Evolutionary conservation across 2,329 filamentous ascomycete species (phyloP).

Genomic region (Mycosphaerella sp.): DNA sequence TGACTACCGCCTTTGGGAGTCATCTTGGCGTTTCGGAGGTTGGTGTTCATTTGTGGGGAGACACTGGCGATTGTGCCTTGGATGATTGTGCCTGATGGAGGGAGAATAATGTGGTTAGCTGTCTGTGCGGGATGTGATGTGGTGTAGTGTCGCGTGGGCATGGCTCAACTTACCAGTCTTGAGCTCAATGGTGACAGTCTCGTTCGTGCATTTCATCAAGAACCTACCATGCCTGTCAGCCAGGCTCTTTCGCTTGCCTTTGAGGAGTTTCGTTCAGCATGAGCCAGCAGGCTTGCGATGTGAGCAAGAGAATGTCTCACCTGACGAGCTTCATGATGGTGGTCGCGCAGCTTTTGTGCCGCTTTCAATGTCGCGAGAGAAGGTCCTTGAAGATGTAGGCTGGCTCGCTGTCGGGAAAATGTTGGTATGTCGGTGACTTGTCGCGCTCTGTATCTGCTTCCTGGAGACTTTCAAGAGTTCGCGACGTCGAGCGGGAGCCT

Average conservation of each 20-base stretch:
- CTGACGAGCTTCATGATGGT: slow-evolving; percentile 91
- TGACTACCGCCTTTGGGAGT: slow-evolving; percentile 82
- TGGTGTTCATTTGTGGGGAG: slow-evolving; percentile 97
- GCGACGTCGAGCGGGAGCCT: too few species aligned
- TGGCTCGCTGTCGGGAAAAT: not conserved
- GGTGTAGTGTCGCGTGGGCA: not conserved
- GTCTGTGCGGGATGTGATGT: not conserved
- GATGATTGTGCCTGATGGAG: slow-evolving; percentile 72
- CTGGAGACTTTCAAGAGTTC: too few species aligned
- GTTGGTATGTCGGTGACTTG: too few species aligned
- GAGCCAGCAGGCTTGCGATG: slow-evolving; percentile 29
- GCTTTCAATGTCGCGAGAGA: not conserved
- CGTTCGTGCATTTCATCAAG: slow-evolving; percentile 98
- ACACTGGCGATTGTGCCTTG: slow-evolving; percentile 96
- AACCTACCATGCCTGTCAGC: slow-evolving; percentile 57
- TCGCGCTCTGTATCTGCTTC: too few species aligned
- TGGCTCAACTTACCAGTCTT: slow-evolving; percentile 77
- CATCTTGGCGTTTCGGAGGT: slow-evolving; percentile 94
- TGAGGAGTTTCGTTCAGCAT: slow-evolving; percentile 43
- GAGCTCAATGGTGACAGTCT: slow-evolving; percentile 96
- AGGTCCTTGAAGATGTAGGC: not conserved
- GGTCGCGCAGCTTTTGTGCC: slow-evolving; percentile 12
- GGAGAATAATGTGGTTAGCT: not conserved
- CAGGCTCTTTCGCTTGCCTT: slow-evolving; percentile 39
- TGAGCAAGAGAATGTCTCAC: slow-evolving; percentile 50